Evolutionary conservation across 1,139 yeast species (phyloP).

Genomic region (Wickerhamomyces sp.): DNA sequence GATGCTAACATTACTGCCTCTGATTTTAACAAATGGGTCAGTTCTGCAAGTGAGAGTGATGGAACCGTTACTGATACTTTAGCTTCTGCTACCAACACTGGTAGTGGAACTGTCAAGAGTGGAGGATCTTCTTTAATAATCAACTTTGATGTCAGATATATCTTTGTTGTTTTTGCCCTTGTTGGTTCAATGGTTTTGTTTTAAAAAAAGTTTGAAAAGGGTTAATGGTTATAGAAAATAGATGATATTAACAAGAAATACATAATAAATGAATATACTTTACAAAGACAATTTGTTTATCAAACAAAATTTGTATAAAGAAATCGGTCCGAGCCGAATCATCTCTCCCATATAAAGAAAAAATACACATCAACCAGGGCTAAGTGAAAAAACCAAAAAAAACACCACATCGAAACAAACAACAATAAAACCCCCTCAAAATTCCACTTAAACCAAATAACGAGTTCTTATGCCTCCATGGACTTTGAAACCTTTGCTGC

Average conservation of each 20-base stretch:
- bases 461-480: too few species aligned
- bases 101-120: constrained; percentile 14
- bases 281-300: too few species aligned
- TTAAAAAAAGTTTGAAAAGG: neutral
- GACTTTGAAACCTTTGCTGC: too few species aligned
- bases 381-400: too few species aligned
- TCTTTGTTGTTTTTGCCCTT: constrained; percentile 16
- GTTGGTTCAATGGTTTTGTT: constrained; percentile 11
- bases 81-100: constrained; percentile 23
- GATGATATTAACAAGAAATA: neutral
- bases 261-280: neutral
- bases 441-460: too few species aligned
- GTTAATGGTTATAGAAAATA: neutral
- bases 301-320: too few species aligned
- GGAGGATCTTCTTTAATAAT: constrained; percentile 3
- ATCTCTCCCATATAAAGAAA: too few species aligned
- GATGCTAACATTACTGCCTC: constrained; percentile 28
- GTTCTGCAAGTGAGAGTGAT: constrained; percentile 12
- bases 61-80: constrained; percentile 15
- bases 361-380: too few species aligned
- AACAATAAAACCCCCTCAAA: too few species aligned
- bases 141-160: constrained; percentile 14
- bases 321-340: too few species aligned
- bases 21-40: constrained; percentile 22
- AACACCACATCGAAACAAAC: too few species aligned